Evolutionary conservation across 352 stramenopile species (phyloP).

Genomic region (Pythium rishiriense): DNA sequence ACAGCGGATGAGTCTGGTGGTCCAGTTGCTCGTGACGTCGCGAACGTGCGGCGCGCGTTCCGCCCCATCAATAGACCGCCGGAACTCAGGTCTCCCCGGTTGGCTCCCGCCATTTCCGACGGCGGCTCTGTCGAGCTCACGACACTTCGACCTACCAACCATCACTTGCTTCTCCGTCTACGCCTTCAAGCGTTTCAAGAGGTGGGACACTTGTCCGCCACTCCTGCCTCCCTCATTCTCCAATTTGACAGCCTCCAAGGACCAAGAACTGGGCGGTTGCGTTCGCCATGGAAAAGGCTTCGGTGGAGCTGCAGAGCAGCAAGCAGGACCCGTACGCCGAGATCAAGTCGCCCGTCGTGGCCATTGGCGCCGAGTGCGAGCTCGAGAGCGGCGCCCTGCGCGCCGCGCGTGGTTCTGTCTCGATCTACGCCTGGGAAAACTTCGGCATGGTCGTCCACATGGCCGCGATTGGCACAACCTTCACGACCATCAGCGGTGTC

Average conservation of each 20-base stretch:
- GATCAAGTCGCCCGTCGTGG: constrained; percentile 10
- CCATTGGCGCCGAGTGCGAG: too few relatives aligned
- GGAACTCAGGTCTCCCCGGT: background rate
- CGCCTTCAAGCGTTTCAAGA: background rate
- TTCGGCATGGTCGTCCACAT: constrained; percentile 39
- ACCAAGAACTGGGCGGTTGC: too few relatives aligned
- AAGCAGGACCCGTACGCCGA: background rate
- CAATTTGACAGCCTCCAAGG: background rate
- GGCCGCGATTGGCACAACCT: constrained; percentile 28
- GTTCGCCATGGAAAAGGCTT: background rate
- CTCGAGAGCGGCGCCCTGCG: constrained; percentile 26
- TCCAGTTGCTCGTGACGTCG: background rate
- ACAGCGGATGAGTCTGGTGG: background rate
- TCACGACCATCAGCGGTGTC: constrained; percentile 27
- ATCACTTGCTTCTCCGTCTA: too few relatives aligned
- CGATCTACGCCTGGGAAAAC: constrained; percentile 34
- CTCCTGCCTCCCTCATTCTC: background rate
- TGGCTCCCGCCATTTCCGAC: background rate
- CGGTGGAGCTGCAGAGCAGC: background rate
- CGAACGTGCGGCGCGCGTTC: background rate
- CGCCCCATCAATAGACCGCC: background rate
- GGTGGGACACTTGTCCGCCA: background rate
- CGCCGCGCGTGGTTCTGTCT: constrained; percentile 23
- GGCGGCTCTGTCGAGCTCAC: background rate
- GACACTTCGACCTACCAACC: too few relatives aligned